Evolutionary conservation across 179 eudicot genomes (phyloP), one percentile per base, ranked within the genome.

Genomic region (Camellia oleifera): DNA sequence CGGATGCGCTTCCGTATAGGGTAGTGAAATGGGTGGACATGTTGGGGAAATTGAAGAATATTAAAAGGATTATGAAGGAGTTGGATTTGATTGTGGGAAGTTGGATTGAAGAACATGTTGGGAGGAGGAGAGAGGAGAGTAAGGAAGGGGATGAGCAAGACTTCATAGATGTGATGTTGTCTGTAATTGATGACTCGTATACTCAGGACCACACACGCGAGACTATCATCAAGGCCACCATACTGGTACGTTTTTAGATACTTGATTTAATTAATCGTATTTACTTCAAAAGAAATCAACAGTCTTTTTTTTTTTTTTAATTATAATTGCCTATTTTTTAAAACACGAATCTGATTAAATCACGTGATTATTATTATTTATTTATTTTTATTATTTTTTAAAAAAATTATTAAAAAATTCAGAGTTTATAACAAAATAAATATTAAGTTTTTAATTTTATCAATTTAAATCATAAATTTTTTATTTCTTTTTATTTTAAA

Each of bases 1-100:
- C 86, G 18, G 85, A 84, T 74, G 23, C 73, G 17, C 54, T 86
- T 62, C 85, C 83, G n/a, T 15, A 82, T 17, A 65, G 83, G 32
- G 42, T 81, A 14, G 26, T 84, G 13, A 81, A 76, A 32, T 86
- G 85, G 87, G 69, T 86, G 52, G 89, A 86, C 62, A n/a, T 82
- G 17, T 72, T 54, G 44, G 82, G 89, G 0, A 54, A 60, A 12
- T 50, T 81, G 15, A 80, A 11, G 70, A 7, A 52, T 5, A 79
- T 79, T 83, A 84, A 86, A 58, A 68, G 46, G 11, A 74, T 77
- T 2, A 15, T 78, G 4, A 58, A 1, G 46, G 86, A 84, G 15
- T 67, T 83, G 10, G 89, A 86, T 60, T 13, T 20, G 4, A 54
- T 86, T 50, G 42, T 84, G 42, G 78, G 64, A 46, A 58, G 66